Conservation (phyloP, 148 eudicot genomes). For the Dianthus caryophyllus region DNA sequence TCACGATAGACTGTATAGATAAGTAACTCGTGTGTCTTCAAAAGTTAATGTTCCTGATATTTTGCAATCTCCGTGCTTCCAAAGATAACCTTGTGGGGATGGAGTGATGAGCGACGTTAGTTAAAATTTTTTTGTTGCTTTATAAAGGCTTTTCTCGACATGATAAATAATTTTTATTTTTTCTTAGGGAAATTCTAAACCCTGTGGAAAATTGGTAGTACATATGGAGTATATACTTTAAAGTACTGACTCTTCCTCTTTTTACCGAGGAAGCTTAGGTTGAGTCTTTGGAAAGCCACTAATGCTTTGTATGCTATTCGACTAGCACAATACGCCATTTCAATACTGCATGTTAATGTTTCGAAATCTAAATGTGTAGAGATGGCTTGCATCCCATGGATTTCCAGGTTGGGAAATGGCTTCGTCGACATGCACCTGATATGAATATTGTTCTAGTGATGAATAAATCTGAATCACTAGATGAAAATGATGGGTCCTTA, state of each 20-base stretch:
- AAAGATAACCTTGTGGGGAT: background rate
- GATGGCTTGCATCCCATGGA: conserved; percentile 97
- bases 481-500: conserved; percentile 52
- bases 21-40: conserved; percentile 1
- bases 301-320: background rate
- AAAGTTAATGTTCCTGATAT: background rate
- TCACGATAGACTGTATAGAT: background rate
- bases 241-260: no score
- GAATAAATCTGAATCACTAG: conserved; percentile 93
- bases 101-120: background rate
- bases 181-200: no score
- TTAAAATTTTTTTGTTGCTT: background rate
- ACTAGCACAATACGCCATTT: background rate
- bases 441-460: conserved; percentile 72
- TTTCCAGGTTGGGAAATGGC: conserved; percentile 97
- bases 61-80: background rate
- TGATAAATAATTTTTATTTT: no score
- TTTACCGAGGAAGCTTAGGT: background rate
- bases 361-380: conserved; percentile 35
- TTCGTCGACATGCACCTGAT: conserved; percentile 74
- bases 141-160: background rate
- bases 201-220: no score
- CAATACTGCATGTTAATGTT: conserved; percentile 3
- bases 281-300: background rate
- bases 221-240: no score